A percentile compares a stretch with the other conserved stretches of the same genome.
Evolutionary conservation across 371 early-diverging fungal genomes (phyloP).

Genomic region (Saksenaea oblongispora): DNA sequence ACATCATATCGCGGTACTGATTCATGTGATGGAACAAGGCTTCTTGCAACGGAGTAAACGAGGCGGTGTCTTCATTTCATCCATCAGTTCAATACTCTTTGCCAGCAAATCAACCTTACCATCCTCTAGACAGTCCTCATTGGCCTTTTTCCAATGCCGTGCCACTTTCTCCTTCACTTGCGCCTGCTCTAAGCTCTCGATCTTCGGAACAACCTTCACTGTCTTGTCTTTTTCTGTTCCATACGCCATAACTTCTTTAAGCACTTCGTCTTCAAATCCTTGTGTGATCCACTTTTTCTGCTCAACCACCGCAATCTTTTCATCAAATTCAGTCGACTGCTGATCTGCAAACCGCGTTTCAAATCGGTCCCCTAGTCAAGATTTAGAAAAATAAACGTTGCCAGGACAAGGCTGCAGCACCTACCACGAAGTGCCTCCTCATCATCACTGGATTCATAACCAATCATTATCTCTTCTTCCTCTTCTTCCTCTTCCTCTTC

Average conservation of each 20-base stretch:
- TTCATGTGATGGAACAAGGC: constrained; percentile 67
- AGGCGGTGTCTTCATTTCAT: constrained; percentile 9
- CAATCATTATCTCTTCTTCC: constrained; percentile 24
- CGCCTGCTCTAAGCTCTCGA: constrained; percentile 24
- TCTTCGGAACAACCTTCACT: constrained; percentile 27
- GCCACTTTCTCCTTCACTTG: constrained; percentile 37
- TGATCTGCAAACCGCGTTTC: constrained; percentile 51
- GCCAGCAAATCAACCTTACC: constrained; percentile 8
- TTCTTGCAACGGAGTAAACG: constrained; percentile 59
- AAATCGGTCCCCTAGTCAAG: constrained; percentile 13
- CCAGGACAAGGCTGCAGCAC: too few species aligned
- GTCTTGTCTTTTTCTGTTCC: constrained; percentile 29
- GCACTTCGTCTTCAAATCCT: constrained; percentile 42
- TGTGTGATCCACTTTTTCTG: constrained; percentile 50
- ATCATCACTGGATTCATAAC: constrained; percentile 39
- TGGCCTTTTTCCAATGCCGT: constrained; percentile 37
- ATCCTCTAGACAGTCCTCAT: constrained; percentile 18
- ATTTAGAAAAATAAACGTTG: neutral
- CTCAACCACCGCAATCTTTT: constrained; percentile 47
- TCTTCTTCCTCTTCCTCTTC: constrained; percentile 28
- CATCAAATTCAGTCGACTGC: constrained; percentile 43
- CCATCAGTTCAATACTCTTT: neutral
- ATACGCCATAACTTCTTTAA: constrained; percentile 46
- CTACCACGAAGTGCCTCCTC: constrained; percentile 35
- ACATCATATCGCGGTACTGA: constrained; percentile 79